Evolutionary conservation across 2,329 filamentous ascomycete genomes (phyloP), one percentile per base, ranked within the genome.

Genomic region (Rhynchosporium secalis): DNA sequence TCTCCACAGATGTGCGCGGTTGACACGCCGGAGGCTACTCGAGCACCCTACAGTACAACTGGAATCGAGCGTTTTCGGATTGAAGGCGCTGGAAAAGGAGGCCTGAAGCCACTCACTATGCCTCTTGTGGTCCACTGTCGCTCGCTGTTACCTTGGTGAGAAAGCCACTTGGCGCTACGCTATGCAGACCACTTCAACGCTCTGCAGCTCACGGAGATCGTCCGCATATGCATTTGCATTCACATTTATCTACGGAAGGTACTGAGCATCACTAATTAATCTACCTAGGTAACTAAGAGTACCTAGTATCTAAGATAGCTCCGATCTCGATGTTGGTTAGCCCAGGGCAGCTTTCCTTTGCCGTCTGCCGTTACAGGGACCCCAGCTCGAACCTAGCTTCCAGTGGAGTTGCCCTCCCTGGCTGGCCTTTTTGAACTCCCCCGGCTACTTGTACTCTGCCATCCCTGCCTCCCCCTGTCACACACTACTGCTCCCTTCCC

Each of bases 61-160:
- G n/a, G 48, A 51, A 51, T 15, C 40, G 33, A 46, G 41, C 33
- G 33, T 2, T 51, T 13, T 46, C 5, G 48, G 31, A 26, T n/a
- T n/a, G 15, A 20, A n/a, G 15, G 43, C n/a, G 13, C n/a, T 9
- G 7, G 15, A 9, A n/a, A n/a, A 26, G 7, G 15, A 9, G n/a
- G 15, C 8, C 46, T 62, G 43, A 46, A 64, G 55, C 45, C 41
- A 38, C 29, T 15, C 13, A 40, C 49, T 54, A 54, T 33, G 33
- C 49, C 49, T 54, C n/a, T 28, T 40, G 8, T 15, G 49, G 38
- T 20, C 49, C 49, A n/a, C 48, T 52, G 48, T 52, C 48, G 48
- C 48, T 52, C 48, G 26, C n/a, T 26, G 20, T 28, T 54, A 8
- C 49, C 49, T 36, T 36, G 36, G n/a, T 54, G 33, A 54, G 49